Evolutionary conservation across 495 filamentous ascomycete species (phyloP).

Genomic region (Penicilliopsis zonata): DNA sequence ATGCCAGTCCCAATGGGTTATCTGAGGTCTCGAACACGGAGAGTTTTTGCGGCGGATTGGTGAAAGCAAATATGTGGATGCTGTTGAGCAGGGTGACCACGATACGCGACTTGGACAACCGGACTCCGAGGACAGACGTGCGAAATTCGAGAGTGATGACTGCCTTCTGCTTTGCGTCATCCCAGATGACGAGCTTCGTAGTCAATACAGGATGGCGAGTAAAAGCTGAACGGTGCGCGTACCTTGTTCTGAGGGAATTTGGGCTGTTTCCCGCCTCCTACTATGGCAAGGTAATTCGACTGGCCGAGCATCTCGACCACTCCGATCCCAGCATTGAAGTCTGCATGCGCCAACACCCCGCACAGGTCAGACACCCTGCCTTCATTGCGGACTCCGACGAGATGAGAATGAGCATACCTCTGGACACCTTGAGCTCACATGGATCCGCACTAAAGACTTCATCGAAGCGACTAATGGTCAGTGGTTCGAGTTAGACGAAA

Average conservation of each 20-base stretch:
- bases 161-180: constrained; percentile 67
- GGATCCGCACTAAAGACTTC: constrained; percentile 71
- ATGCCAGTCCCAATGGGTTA: constrained; percentile 75
- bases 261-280: constrained; percentile 77
- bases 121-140: constrained; percentile 64
- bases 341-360: constrained; percentile 24
- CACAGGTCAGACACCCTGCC: not conserved
- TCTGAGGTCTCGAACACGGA: constrained; percentile 75
- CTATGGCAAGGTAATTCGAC: constrained; percentile 78
- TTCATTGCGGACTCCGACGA: constrained; percentile 1
- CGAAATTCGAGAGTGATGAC: constrained; percentile 64
- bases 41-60: constrained; percentile 59
- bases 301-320: constrained; percentile 79
- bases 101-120: constrained; percentile 66
- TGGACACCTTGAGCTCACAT: constrained; percentile 58
- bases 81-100: constrained; percentile 73
- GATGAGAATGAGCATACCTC: constrained; percentile 33
- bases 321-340: constrained; percentile 77
- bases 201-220: constrained; percentile 1
- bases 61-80: constrained; percentile 75
- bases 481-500: too few species aligned
- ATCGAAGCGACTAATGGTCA: too few species aligned
- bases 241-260: constrained; percentile 86
- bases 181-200: constrained; percentile 73
- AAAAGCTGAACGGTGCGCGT: constrained; percentile 9